Base-by-base conservation (phyloP, 495 filamentous ascomycete genomes). In the Trichoderma orchidacearum region DNA sequence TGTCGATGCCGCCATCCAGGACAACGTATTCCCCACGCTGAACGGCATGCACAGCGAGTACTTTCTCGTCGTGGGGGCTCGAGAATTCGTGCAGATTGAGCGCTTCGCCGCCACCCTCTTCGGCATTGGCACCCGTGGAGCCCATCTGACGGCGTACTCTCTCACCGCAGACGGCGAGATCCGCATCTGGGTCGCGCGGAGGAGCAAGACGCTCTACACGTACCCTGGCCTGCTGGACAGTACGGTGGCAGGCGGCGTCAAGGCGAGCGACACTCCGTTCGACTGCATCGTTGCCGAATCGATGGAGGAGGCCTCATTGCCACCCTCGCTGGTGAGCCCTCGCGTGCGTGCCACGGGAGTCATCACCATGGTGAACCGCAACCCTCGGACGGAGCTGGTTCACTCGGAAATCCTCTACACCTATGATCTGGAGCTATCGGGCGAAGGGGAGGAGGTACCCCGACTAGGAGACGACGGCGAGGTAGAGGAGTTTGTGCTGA, bases 171-270 rank as follows among this genome's bases (percentile, higher is more conserved):
- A 56, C 17, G 60, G 60, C 38, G 51, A 64, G 17, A 61, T 56
- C 30, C 56, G 75, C 50, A 59, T 82, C 36, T 85, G 81, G 80
- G 70, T 83, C 21, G 66, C 73, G 2, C 63, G 73, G 5, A 68
- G 82, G 4, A 65, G 72, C 15, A 55, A 61, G 11, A 63, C 68
- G 18, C 69, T 78, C 45, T 71, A 71, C 45, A 80, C 75, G 0
- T 81, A 73, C 53, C 77, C 79, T 1, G 68, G 70, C 5, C 72
- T 72, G 70, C 72, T 85, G 5, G 80, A 84, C 62, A 70, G 61
- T 1, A 75, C 79, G 0, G 81, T 83, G 0, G 81, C 76, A 5
- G 80, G 80, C 7, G 78, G 79, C 11, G 63, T 84, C 3, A 62
- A 63, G 12, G 61, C 71, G 1, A 71, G 69, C 0, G 63, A 70